Percentiles rank a stretch among this genome's conserved stretches.
phyloP scores from a whole-genome alignment of 2,329 filamentous ascomycete species.

The Simplicillium sp. region DNA sequence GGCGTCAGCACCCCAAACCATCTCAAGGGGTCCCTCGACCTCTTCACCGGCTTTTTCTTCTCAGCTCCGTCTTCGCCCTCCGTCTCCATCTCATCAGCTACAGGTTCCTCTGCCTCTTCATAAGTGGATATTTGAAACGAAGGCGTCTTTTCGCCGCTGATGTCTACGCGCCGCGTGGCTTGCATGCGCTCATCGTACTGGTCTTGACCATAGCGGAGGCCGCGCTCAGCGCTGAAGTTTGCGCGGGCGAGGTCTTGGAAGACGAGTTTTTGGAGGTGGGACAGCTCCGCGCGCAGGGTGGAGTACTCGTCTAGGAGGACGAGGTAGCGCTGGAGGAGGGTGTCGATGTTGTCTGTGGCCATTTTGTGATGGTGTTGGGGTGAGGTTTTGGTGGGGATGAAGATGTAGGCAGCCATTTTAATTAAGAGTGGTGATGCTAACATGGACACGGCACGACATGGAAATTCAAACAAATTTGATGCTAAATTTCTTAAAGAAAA shows the following conservation, averaged over 20 bases:
- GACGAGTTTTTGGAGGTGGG: slow-evolving; percentile 42
- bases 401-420: not conserved
- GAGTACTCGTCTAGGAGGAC: slow-evolving; percentile 58
- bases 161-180: slow-evolving; percentile 37
- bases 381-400: not conserved
- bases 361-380: not conserved
- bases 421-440: too few species aligned
- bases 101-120: not conserved
- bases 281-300: slow-evolving; percentile 43
- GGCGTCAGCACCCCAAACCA: slow-evolving; percentile 50
- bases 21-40: slow-evolving; percentile 41
- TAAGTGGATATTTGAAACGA: slow-evolving; percentile 12
- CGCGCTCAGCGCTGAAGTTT: slow-evolving; percentile 59
- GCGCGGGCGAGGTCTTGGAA: slow-evolving; percentile 59
- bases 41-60: slow-evolving; percentile 5
- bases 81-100: too few species aligned
- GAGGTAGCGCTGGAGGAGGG: slow-evolving; percentile 57
- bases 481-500: too few species aligned
- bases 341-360: slow-evolving; percentile 28
- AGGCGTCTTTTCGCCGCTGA: slow-evolving; percentile 8
- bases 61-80: slow-evolving; percentile 11
- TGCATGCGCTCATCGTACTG: slow-evolving; percentile 68
- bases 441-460: too few species aligned
- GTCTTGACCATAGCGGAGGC: slow-evolving; percentile 57
- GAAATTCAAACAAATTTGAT: too few species aligned